Percentiles rank a stretch among this genome's conserved stretches.
Conservation (phyloP, 2,329 filamentous ascomycete species). For the Penicillium sp. region DNA sequence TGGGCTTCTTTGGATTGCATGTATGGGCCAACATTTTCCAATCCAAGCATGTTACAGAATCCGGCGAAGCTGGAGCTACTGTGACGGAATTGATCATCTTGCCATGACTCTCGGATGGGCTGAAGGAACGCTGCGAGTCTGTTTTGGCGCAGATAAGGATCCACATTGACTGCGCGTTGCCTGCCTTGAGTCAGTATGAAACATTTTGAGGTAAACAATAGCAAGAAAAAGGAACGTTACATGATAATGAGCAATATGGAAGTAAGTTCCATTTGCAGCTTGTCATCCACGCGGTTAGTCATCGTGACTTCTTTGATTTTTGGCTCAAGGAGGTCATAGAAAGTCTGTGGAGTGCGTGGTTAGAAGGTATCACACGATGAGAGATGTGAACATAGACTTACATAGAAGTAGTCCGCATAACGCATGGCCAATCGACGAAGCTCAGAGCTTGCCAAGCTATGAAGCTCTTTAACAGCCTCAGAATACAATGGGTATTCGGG, state of each 20-base stretch:
- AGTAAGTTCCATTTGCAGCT: conserved; percentile 79
- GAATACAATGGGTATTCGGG: conserved; percentile 72
- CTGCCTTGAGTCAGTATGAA: conserved; percentile 42
- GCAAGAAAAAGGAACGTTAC: conserved; percentile 39
- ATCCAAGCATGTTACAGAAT: conserved; percentile 76
- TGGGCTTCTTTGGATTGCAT: conserved; percentile 71
- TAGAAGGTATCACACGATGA: conserved; percentile 8
- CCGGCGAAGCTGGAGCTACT: conserved; percentile 71
- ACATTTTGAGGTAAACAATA: not conserved
- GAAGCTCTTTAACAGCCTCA: conserved; percentile 85
- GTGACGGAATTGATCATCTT: conserved; percentile 64
- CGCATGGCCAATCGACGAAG: conserved; percentile 83
- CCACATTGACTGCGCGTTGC: conserved; percentile 76
- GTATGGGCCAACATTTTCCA: conserved; percentile 79
- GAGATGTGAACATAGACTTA: conserved; percentile 39
- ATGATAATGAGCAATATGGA: conserved; percentile 93
- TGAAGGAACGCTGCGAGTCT: conserved; percentile 75
- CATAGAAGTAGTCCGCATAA: conserved; percentile 85
- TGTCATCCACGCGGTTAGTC: conserved; percentile 72
- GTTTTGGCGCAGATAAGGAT: conserved; percentile 66
- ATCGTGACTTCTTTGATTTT: conserved; percentile 76
- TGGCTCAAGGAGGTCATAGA: conserved; percentile 81
- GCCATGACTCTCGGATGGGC: conserved; percentile 81
- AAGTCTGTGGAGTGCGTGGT: conserved; percentile 54
- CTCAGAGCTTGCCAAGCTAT: conserved; percentile 80